A percentile compares a stretch with the other conserved stretches of the same genome.
phyloP scores from a whole-genome alignment of 2,329 filamentous ascomycete genomes.

The Macrophomina pseudophaseolina region DNA sequence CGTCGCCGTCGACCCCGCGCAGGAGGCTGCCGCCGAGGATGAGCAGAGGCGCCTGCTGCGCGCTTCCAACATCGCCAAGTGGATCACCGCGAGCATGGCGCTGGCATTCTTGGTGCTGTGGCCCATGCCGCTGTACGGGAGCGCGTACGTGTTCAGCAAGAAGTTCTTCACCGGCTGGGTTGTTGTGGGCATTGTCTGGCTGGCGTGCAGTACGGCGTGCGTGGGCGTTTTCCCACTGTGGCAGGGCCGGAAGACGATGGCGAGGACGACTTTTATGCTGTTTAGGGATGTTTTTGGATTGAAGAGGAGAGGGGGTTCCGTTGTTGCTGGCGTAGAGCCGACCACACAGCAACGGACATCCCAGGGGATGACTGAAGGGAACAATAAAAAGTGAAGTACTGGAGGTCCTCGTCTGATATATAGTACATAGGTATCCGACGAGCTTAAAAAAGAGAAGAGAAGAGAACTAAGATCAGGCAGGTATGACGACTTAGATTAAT shows the following conservation, averaged over 20 bases:
- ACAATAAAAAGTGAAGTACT: too few species aligned
- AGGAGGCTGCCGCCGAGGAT: conserved; percentile 21
- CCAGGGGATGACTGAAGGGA: too few species aligned
- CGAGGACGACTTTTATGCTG: conserved; percentile 66
- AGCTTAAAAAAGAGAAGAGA: too few species aligned
- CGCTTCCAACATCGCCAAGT: conserved; percentile 59
- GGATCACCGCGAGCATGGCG: conserved; percentile 67
- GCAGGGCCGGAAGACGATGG: conserved; percentile 74
- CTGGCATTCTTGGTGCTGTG: conserved; percentile 78
- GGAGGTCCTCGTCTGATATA: too few species aligned
- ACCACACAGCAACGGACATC: too few species aligned
- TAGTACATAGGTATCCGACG: too few species aligned
- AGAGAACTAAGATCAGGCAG: too few species aligned
- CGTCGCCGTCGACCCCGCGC: conserved; percentile 42
- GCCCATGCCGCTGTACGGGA: conserved; percentile 91
- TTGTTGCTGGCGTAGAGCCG: not conserved
- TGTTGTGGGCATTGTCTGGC: conserved; percentile 70
- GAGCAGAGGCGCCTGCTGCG: conserved; percentile 51
- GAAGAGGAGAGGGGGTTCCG: not conserved
- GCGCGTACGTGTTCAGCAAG: conserved; percentile 79
- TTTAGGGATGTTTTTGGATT: conserved; percentile 57
- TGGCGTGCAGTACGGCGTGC: conserved; percentile 72
- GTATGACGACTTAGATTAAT: too few species aligned
- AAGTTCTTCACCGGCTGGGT: conserved; percentile 85
- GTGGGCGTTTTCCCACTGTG: conserved; percentile 83